Evolutionary conservation across 1,284 basidiomycete species (phyloP), one percentile per base, ranked within the genome.

Genomic region (Xerocomus amazonicus): DNA sequence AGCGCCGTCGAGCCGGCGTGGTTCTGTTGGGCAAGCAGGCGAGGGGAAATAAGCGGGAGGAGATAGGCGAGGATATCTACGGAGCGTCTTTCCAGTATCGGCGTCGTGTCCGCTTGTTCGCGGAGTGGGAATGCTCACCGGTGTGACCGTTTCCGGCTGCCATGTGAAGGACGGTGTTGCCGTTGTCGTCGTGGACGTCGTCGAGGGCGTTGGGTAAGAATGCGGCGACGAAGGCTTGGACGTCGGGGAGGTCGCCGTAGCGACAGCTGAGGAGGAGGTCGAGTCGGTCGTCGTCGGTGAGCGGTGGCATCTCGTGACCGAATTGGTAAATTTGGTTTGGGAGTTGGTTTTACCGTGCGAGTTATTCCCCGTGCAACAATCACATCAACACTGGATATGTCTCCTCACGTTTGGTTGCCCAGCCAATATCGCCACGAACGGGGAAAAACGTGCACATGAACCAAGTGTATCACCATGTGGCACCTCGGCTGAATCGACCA

Each of bases 101-200:
- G 19, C 4, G 19, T 23, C 19, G 19, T 23, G 19, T 23, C 19
- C 4, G 19, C 19, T 23, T 23, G n/a, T 29, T 27, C 27, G 28
- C 16, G 10, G 41, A 34, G 19, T n/a, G 16, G 43, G 31, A 31
- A 37, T 29, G 43, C 79, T 73, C 66, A 93, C 92, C 90, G 70
- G 75, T 63, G 71, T 95, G 92, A 3, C 92, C 92, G 65, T 96
- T 95, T 0, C 78, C 92, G 56, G 81, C 83, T 13, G 78, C 76
- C 91, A 95, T 94, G 68, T 95, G 92, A 44, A 95, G 70, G 33
- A 83, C 71, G 6, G 78, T 82, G 71, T 93, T 95, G 26, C 81
- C 85, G 61, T 85, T 80, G 48, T 85, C 84, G 70, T 95, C 92
- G 37, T 74, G 77, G 17, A 81, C 71, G 23, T 67, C 62, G 35